Base-by-base conservation (phyloP, 1,284 basidiomycete species). In the Melampsora occidentalis region DNA sequence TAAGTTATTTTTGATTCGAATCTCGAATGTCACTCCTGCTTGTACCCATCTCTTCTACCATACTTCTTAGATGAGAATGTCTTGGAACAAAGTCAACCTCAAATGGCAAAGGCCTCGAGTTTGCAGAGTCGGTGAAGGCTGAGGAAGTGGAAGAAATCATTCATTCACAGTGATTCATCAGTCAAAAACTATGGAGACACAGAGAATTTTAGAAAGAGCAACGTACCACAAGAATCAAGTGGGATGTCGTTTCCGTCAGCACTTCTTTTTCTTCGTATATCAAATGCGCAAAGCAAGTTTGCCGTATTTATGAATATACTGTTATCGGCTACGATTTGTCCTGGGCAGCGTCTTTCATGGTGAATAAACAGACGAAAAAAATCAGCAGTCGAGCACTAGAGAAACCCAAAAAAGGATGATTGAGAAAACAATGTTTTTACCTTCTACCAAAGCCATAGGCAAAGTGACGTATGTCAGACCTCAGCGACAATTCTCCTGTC, bases 291-390 rank as follows among this genome's bases (percentile, higher is more conserved):
- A 4, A 75, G 65, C 42, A 75, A 59, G 28, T 68, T 75, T 33
- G 72, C 72, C 51, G 72, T 75, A 39, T 68, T 75, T 51, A 75
- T 75, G 31, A 68, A 75, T 42, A 75, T 61, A 75, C 83, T 85
- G 85, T 25, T 25, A 42, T 79, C 70, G 33, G 85, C 6, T 90
- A 76, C 89, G 88, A 90, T 33, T 88, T 84, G 68, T 89, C 86
- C 0, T 87, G 86, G 80, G 88, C 90, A 25, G 86, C 84, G 1
- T 81, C 83, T 0, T 87, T 79, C 90, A 88, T 53, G 85, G 85
- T 1, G 84, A 85, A 39, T 90, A 59, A 39, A 22, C 25, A 53
- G 9, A n/a, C n/a, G 20, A 31, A 49, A n/a, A 64, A 39, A 18
- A n/a, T 53, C 0, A 25, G 61, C 31, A 20, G 39, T 31, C 78